phyloP scores from a whole-genome alignment of 768 basidiomycete genomes.

The Hygrophorus pudorinus region DNA sequence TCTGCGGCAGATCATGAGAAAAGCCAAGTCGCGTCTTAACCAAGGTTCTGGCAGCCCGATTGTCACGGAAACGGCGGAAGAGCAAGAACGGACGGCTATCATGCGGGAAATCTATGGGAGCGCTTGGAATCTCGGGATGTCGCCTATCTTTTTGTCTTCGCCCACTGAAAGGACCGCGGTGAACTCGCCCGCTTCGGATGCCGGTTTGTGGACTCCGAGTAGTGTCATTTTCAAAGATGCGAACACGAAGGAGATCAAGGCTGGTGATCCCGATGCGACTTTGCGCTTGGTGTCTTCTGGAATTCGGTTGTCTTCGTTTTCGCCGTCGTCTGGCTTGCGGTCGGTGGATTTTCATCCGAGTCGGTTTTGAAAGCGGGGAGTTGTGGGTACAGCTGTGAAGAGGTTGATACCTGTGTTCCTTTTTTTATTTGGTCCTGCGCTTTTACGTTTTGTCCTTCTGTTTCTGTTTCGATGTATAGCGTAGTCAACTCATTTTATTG shows the following conservation, averaged over 20 bases:
- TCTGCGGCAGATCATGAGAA: constrained; percentile 8
- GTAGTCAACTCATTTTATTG: no score
- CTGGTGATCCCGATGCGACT: constrained; percentile 5
- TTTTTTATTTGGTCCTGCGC: no score
- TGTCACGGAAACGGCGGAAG: not conserved
- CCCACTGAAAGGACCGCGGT: constrained; percentile 1
- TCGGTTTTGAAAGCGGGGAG: not conserved
- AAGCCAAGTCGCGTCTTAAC: not conserved
- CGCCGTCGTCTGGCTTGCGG: not conserved
- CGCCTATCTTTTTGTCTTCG: not conserved
- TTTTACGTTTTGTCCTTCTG: no score
- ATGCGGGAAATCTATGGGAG: not conserved
- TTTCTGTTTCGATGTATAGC: no score
- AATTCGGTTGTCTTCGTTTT: not conserved
- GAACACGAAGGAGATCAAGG: constrained; percentile 1
- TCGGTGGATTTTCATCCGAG: not conserved
- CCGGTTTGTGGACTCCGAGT: constrained; percentile 15
- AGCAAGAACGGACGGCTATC: not conserved
- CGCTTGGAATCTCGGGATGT: not conserved
- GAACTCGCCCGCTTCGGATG: constrained; percentile 13
- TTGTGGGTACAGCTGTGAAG: not conserved
- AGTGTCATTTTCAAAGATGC: constrained; percentile 8
- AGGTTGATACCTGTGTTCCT: no score
- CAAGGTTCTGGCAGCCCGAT: not conserved
- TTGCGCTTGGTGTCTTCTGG: constrained; percentile 9